Evolutionary conservation across 768 basidiomycete species (phyloP), one percentile per base, ranked within the genome.

Genomic region (Leccinum arenicola): DNA sequence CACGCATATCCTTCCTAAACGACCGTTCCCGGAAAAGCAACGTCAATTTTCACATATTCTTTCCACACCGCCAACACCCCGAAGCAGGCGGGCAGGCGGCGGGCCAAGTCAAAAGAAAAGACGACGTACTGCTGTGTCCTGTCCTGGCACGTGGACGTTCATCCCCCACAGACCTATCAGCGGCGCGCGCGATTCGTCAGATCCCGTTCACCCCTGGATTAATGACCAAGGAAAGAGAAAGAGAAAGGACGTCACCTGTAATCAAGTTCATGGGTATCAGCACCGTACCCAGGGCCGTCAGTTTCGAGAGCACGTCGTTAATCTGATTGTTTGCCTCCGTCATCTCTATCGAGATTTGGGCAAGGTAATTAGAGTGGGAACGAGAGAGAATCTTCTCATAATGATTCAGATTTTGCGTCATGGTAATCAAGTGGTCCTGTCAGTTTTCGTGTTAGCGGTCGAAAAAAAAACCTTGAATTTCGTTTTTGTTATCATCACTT

Each of bases 281-380:
- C 6, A 99, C 86, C 6, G 97, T 99, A 82, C 97, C 97, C 50
- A 99, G 82, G 7, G 97, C 96, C 0, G 97, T 98, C 60, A 99
- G 80, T 78, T 98, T 98, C 5, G 92, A 93, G 6, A 98, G 84
- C 2, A 99, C 97, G 70, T 98, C 95, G 76, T 99, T 99, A 78
- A 98, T 99, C 78, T 98, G 95, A 74, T 99, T 99, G 77, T 99
- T 99, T 45, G 97, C 97, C 68, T 98, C 95, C 36, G 94, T 96
- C 96, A 98, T 99, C 78, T 98, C 97, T 75, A 99, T 98, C 47
- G 95, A 97, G 66, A 99, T 99, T 69, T 98, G 97, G 1, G 97
- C 97, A 53, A 99, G 88, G 76, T 99, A 99, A 72, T 99, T 99
- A 38, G 95, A 98, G 75, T 99, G 97, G 43, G 96, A 98, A 43